Evolutionary conservation across 352 stramenopile genomes (phyloP).

Genomic region (Phytopythium cucurbitacearum): DNA sequence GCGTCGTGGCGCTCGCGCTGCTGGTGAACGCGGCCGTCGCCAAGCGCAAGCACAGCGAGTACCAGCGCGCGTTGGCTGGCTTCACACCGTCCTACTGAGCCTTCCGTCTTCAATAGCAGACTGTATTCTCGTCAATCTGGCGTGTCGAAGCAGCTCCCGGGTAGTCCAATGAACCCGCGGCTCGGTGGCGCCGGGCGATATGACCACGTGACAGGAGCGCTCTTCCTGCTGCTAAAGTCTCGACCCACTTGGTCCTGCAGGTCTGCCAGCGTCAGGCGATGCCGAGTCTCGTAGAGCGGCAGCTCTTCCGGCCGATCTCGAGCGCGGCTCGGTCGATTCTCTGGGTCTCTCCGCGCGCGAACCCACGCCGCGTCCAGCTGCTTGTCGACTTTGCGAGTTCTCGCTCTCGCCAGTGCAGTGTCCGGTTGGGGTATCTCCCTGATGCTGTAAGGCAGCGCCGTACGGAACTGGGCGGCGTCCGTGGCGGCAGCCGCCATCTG

Average conservation of each 20-base stretch:
- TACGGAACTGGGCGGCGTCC: constrained; percentile 29
- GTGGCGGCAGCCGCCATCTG: constrained; percentile 45
- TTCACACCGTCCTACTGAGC: constrained; percentile 34
- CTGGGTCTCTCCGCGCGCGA: constrained; percentile 39
- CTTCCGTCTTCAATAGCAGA: too few species aligned
- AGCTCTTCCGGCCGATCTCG: constrained; percentile 46
- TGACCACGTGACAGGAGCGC: too few species aligned
- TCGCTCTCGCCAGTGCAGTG: constrained; percentile 33
- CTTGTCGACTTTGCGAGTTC: constrained; percentile 56
- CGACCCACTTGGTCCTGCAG: too few species aligned
- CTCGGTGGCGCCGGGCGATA: constrained; percentile 17
- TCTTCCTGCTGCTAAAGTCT: not conserved
- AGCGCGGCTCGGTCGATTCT: constrained; percentile 39
- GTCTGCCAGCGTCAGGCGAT: constrained; percentile 6
- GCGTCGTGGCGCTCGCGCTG: constrained; percentile 24
- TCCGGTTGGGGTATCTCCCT: not conserved
- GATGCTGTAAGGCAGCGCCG: not conserved
- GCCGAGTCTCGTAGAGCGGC: constrained; percentile 41
- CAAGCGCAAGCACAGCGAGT: constrained; percentile 22
- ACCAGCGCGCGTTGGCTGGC: constrained; percentile 20
- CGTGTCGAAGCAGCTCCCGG: constrained; percentile 52
- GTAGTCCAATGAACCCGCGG: constrained; percentile 40
- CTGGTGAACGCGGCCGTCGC: constrained; percentile 19
- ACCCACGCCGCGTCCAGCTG: constrained; percentile 65
- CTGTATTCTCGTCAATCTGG: not conserved